These are phyloP conservation scores for Monosporascus sp. DNA, from an alignment of 2,329 filamentous ascomycete genomes.

Conservation along the genomic window DNA sequence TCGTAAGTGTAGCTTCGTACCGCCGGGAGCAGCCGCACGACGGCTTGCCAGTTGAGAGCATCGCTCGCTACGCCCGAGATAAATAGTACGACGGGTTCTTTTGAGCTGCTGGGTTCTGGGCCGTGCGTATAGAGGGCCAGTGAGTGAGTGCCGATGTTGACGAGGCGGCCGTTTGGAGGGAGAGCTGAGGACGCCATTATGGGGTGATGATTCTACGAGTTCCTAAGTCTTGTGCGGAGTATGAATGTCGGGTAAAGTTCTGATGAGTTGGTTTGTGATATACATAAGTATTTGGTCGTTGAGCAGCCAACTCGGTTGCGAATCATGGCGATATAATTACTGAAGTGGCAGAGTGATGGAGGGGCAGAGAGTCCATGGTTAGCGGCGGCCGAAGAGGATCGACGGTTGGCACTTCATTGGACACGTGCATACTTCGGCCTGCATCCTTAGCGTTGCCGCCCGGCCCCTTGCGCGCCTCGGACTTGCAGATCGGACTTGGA, in stretches of 20 bases:
- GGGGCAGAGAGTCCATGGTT: not conserved
- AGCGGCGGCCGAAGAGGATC: not conserved
- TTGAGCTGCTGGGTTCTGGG: not conserved
- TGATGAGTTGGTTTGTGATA: not conserved
- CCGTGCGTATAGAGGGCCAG: not conserved
- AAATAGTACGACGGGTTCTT: conserved; percentile 2
- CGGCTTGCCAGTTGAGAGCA: conserved; percentile 4
- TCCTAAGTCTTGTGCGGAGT: not conserved
- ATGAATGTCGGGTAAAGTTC: not conserved
- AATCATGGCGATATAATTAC: not conserved
- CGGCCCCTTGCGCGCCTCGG: not conserved
- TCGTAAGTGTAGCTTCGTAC: conserved; percentile 3
- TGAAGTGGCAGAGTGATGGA: not conserved
- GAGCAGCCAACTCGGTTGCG: not conserved
- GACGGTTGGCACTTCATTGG: not conserved
- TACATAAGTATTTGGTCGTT: not conserved
- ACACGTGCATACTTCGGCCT: not conserved
- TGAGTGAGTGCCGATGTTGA: conserved; percentile 4
- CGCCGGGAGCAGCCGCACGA: not conserved
- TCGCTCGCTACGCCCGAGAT: conserved; percentile 3
- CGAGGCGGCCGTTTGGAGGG: conserved; percentile 7
- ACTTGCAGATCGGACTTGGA: too few species aligned
- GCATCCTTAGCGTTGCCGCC: not conserved
- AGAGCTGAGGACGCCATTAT: conserved; percentile 8
- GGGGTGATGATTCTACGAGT: not conserved